Percentiles rank a stretch among this genome's conserved stretches.
Conservation (phyloP, 306 rosid species). For the Rubus parviflorus region DNA sequence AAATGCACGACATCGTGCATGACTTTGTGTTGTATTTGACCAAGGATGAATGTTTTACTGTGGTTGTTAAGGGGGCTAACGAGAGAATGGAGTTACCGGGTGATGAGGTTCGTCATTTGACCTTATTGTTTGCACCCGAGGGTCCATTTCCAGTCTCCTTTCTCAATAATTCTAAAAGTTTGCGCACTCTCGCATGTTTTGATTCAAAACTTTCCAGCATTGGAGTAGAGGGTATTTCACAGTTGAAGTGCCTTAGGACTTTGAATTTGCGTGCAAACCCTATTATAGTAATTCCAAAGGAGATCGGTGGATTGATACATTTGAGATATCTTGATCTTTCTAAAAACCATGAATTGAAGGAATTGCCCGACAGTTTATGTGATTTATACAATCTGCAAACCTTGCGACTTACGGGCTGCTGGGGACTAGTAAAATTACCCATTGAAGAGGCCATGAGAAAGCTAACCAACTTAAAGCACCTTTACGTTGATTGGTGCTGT, state of each 20-base stretch:
- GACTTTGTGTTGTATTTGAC: background rate
- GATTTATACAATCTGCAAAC: background rate
- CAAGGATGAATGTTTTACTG: background rate
- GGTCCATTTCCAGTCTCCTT: background rate
- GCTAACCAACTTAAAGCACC: background rate
- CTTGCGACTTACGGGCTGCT: fast-evolving
- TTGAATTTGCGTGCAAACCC: background rate
- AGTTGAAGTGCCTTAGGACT: background rate
- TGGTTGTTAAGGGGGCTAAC: background rate
- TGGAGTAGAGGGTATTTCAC: background rate
- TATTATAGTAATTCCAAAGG: background rate
- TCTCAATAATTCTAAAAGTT: background rate
- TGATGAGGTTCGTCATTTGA: background rate
- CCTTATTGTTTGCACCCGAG: background rate
- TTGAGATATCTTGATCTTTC: slow-evolving; percentile 1
- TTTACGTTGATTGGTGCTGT: fast-evolving
- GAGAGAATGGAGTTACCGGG: background rate
- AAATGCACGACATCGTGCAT: background rate
- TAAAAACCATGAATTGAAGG: fast-evolving
- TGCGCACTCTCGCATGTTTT: background rate
- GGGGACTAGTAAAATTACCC: background rate
- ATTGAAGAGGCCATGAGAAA: background rate
- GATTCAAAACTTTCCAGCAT: background rate
- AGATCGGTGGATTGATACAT: background rate
- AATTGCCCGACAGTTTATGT: background rate